phyloP scores from a whole-genome alignment of 2,329 filamentous ascomycete species.

The Westerdykella sp. region DNA sequence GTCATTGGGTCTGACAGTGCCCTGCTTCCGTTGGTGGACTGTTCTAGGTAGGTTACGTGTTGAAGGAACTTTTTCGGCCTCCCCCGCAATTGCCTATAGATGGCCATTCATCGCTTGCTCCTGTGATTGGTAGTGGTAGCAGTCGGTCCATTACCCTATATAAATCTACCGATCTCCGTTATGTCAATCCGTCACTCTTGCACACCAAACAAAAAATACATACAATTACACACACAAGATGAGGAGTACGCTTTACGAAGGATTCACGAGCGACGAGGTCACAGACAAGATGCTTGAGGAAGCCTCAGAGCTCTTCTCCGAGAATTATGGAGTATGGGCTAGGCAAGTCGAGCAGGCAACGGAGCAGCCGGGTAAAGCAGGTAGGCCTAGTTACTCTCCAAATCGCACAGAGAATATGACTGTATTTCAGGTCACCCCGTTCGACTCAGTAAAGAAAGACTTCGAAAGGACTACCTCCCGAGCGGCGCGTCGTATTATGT shows the following conservation, averaged over 20 bases:
- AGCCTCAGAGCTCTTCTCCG: constrained; percentile 31
- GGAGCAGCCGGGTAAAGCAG: constrained; percentile 15
- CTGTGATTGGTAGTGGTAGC: too few relatives aligned
- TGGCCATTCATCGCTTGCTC: too few relatives aligned
- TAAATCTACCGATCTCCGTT: too few relatives aligned
- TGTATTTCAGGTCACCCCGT: constrained; percentile 9
- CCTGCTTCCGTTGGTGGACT: too few relatives aligned
- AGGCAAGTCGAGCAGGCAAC: constrained; percentile 10
- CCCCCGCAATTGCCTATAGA: too few relatives aligned
- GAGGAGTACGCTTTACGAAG: constrained; percentile 15
- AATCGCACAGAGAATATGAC: constrained; percentile 4
- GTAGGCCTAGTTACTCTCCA: constrained; percentile 4
- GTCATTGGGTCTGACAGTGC: too few relatives aligned
- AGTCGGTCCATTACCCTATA: too few relatives aligned
- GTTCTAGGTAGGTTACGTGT: too few relatives aligned
- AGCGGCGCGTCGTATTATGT: constrained; percentile 23
- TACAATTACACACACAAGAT: too few relatives aligned
- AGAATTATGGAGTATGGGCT: constrained; percentile 34
- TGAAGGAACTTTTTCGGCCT: too few relatives aligned
- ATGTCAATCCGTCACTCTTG: too few relatives aligned
- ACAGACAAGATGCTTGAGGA: constrained; percentile 35
- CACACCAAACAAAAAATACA: too few relatives aligned
- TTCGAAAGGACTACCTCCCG: constrained; percentile 21
- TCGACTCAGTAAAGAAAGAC: constrained; percentile 14
- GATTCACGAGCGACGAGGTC: constrained; percentile 21